Evolutionary conservation across 257 asterid species (phyloP), one percentile per base, ranked within the genome.

Genomic region (Prunella vulgaris): DNA sequence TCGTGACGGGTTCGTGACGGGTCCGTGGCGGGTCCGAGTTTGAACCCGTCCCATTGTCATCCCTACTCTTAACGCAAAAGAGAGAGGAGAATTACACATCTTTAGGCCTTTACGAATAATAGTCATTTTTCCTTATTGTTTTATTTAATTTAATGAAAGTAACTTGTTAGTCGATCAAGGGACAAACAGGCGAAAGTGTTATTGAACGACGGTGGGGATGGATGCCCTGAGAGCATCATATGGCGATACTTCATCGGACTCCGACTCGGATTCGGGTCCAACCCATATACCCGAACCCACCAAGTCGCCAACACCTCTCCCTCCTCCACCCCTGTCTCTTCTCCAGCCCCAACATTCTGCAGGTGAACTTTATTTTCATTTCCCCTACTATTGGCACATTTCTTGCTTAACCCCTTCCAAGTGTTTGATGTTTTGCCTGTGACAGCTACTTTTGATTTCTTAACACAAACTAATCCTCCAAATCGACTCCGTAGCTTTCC

Each of bases 171-270:
- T 10, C 22, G 30, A 52, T 52, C 59, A 40, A 51, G 38, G 14
- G 70, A 44, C 14, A 51, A 25, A 74, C 12, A 30, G 35, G 48
- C 58, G 21, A 4, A 37, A 0, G 20, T 14, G 52, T 42, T 3
- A 44, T n/a, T 14, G 52, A 44, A 44, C 20, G 5, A 18, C n/a
- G 59, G 72, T 14, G 28, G 64, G 64, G 37, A 32, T 32, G 49
- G 99, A 93, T 53, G 93, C 99, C 20, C 75, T 93, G 75, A 75
- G 38, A 77, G 96, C 96, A 28, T 85, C 96, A 5, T 90, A 93
- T 24, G 97, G 94, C 0, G 92, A 83, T 62, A 51, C 73, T 56
- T 89, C 85, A 5, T 86, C 98, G 58, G 92, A 86, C 48, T 83
- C 92, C 4, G 96, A 85, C 5, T 57, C 86, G 28, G 89, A 82